Conservation (phyloP, 768 basidiomycete species). For the Macrocybe gigantea region DNA sequence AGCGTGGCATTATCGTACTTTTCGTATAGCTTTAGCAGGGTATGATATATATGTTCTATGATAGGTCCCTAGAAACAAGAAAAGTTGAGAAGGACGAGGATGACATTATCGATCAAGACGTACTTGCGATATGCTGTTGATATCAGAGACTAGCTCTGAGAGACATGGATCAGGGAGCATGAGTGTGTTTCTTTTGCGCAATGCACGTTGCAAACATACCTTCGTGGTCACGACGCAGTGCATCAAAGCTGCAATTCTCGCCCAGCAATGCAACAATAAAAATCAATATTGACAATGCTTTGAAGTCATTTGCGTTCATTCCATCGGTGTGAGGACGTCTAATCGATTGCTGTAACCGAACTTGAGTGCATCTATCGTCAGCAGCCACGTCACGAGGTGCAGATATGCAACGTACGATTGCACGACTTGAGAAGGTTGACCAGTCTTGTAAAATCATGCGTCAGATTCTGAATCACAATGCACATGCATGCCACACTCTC, state of each 20-base stretch:
- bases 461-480: constrained; percentile 75
- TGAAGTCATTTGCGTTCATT: constrained; percentile 43
- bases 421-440: constrained; percentile 82
- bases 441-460: constrained; percentile 77
- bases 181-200: no score
- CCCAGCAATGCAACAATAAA: constrained; percentile 82
- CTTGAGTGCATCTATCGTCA: constrained; percentile 23
- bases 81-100: background rate
- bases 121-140: constrained; percentile 56
- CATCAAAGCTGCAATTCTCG: constrained; percentile 87
- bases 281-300: constrained; percentile 63
- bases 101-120: background rate
- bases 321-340: constrained; percentile 33
- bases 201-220: constrained; percentile 34
- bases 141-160: constrained; percentile 48
- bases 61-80: constrained; percentile 52
- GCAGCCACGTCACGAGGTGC: background rate
- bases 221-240: constrained; percentile 52
- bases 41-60: constrained; percentile 76
- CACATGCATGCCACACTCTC: constrained; percentile 94
- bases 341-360: constrained; percentile 57
- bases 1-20: constrained; percentile 54
- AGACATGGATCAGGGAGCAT: background rate
- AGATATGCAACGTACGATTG: constrained; percentile 47
- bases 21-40: constrained; percentile 66